Conservation (phyloP, 75 land plant species). For the Pinus tabuliformis region DNA sequence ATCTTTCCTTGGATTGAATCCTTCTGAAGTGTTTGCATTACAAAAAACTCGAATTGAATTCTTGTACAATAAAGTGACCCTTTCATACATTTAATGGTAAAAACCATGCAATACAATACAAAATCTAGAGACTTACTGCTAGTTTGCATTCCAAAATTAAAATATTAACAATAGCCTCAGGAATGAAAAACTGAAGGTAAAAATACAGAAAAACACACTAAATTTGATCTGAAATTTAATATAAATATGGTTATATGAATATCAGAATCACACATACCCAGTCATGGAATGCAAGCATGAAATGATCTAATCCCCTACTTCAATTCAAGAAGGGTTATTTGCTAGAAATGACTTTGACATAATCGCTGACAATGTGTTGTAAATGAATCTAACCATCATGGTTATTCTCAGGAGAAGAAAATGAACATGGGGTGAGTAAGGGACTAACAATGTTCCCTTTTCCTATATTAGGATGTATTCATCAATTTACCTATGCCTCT, state of each 20-base stretch:
- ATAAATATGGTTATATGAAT: not conserved
- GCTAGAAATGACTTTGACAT: constrained; percentile 44
- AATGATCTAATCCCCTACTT: constrained; percentile 77
- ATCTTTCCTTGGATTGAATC: constrained; percentile 56
- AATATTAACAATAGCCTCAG: not conserved
- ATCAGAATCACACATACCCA: constrained; percentile 49
- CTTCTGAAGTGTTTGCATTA: constrained; percentile 68
- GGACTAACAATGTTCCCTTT: too few species aligned
- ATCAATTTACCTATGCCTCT: too few species aligned
- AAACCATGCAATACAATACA: not conserved
- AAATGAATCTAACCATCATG: constrained; percentile 67
- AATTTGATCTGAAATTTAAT: not conserved
- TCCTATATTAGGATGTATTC: too few species aligned
- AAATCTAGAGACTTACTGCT: too few species aligned
- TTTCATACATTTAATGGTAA: constrained; percentile 14
- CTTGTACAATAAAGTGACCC: constrained; percentile 48
- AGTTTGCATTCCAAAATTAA: too few species aligned
- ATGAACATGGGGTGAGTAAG: constrained; percentile 36
- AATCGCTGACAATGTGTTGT: constrained; percentile 45
- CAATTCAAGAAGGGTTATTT: constrained; percentile 81
- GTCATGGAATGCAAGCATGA: constrained; percentile 96
- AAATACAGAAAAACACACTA: not conserved
- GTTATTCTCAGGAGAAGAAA: constrained; percentile 71
- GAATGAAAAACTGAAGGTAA: not conserved
- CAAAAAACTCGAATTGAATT: constrained; percentile 59